Base-by-base conservation (phyloP, 2,329 filamentous ascomycete species). In the Eutypa lata region DNA sequence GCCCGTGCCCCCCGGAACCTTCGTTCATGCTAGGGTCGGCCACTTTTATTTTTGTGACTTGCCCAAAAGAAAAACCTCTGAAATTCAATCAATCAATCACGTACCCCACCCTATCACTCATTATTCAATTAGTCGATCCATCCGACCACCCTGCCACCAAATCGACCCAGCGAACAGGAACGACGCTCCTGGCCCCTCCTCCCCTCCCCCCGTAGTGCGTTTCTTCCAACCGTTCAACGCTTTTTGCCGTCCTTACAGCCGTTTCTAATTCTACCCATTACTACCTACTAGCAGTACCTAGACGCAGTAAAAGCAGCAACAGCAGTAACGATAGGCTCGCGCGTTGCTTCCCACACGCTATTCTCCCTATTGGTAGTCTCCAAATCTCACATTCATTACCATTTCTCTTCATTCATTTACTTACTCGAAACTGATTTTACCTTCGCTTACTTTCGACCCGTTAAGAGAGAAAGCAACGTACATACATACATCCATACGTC, bases 111-210 rank as follows among this genome's bases (percentile, higher is more conserved):
- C n/a, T 19, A 26, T 26, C 11, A 22, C 42, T n/a, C 52, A 44
- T 53, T 53, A 54, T 51, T 53, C 57, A 53, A 56, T 60, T 57
- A 58, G 55, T 60, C 56, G 56, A 56, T 58, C 57, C 56, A 60
- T 58, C 59, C 57, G 51, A 58, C 59, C 57, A 31, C 56, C 57
- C 57, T 50, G 57, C 57, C 54, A 24, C 56, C 53, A 55, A 56
- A 59, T 57, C 56, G 22, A 44, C 42, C 42, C 21, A 22, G 21
- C 42, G 42, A 28, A 24, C 22, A 28, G 19, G 22, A 45, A 45
- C 42, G 21, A 28, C 21, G 21, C 22, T 24, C 13, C 22, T 28
- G 13, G 19, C 42, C 14, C 11, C 22, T 1, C 42, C n/a, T 38
- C 35, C 35, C 35, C 35, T 7, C 16, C 16, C 4, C 35, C 35